A percentile compares a stretch with the other conserved stretches of the same genome.
Conservation (phyloP, 2,329 filamentous ascomycete genomes). For the Aureobasidium sp. region DNA sequence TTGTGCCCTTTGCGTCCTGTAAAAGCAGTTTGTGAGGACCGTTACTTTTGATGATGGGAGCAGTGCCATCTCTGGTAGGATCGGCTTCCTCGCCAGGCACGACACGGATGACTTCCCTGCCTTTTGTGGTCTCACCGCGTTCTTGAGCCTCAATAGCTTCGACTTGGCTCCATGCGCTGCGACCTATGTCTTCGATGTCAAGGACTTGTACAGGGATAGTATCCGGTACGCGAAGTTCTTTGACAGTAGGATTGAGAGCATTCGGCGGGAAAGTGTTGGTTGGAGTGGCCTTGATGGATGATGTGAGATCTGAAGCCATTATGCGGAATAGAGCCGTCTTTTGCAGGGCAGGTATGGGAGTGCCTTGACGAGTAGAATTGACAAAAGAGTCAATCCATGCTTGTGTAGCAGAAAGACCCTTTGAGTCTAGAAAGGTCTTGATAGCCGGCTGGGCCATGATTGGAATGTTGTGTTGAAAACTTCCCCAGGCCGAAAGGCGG, state of each 20-base stretch:
- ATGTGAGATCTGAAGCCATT: conserved; percentile 66
- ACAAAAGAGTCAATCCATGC: conserved; percentile 59
- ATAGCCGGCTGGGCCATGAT: conserved; percentile 1
- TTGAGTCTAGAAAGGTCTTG: conserved; percentile 42
- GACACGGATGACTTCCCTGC: conserved; percentile 73
- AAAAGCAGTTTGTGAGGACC: conserved; percentile 73
- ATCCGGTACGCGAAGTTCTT: conserved; percentile 48
- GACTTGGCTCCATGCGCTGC: conserved; percentile 77
- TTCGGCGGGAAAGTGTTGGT: conserved; percentile 48
- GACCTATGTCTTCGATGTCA: conserved; percentile 74
- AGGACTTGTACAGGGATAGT: conserved; percentile 73
- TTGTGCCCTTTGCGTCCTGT: conserved; percentile 66
- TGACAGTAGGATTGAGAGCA: conserved; percentile 43
- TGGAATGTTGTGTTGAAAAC: neutral
- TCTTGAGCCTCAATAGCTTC: conserved; percentile 69
- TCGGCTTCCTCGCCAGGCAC: conserved; percentile 39
- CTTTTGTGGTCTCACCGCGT: conserved; percentile 64
- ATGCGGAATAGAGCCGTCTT: conserved; percentile 76
- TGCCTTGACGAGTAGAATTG: conserved; percentile 43
- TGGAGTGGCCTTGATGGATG: conserved; percentile 38
- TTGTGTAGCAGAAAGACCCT: conserved; percentile 45
- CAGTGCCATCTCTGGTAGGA: conserved; percentile 27
- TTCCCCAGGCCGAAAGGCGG: neutral
- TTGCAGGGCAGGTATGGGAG: conserved; percentile 60
- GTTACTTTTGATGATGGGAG: conserved; percentile 21